These are phyloP conservation scores for Candida sanyiensis DNA, from an alignment of 805 yeast species.

Conservation along the genomic window DNA sequence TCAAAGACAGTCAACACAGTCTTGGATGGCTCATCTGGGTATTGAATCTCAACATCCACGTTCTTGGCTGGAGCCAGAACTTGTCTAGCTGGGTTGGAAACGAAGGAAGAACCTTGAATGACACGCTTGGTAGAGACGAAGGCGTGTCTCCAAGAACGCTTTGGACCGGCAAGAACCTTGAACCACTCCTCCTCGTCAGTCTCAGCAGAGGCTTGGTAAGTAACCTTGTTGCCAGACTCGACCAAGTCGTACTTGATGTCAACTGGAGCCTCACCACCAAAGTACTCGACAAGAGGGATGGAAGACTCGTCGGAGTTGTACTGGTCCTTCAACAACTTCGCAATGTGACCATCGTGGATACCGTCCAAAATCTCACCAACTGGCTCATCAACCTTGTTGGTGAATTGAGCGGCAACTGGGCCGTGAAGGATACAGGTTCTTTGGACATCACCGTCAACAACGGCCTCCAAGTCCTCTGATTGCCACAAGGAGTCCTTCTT, in stretches of 20 bases:
- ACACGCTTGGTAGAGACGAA: constrained; percentile 71
- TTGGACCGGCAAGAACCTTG: constrained; percentile 69
- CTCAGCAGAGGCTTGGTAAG: constrained; percentile 35
- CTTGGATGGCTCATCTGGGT: constrained; percentile 46
- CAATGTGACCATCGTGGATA: constrained; percentile 87
- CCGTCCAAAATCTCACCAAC: constrained; percentile 83
- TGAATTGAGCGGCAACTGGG: constrained; percentile 94
- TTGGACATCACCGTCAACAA: constrained; percentile 91
- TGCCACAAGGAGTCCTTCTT: constrained; percentile 99
- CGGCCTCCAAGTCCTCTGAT: constrained; percentile 94
- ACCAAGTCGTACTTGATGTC: constrained; percentile 30
- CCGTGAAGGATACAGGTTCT: constrained; percentile 99
- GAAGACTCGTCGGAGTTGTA: constrained; percentile 64
- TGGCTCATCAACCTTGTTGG: constrained; percentile 86
- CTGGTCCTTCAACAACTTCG: constrained; percentile 56
- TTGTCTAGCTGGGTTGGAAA: constrained; percentile 70
- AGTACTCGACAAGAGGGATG: constrained; percentile 87
- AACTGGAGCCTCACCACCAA: constrained; percentile 60
- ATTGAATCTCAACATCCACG: constrained; percentile 54
- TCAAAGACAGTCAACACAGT: constrained; percentile 64
- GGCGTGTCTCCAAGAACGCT: constrained; percentile 87
- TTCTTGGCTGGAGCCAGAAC: constrained; percentile 72
- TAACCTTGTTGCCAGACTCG: constrained; percentile 29
- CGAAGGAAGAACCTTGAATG: constrained; percentile 81
- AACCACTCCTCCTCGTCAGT: constrained; percentile 55